Base-by-base conservation (phyloP, 2,329 filamentous ascomycete species). In the Talaromyces pinophilus region DNA sequence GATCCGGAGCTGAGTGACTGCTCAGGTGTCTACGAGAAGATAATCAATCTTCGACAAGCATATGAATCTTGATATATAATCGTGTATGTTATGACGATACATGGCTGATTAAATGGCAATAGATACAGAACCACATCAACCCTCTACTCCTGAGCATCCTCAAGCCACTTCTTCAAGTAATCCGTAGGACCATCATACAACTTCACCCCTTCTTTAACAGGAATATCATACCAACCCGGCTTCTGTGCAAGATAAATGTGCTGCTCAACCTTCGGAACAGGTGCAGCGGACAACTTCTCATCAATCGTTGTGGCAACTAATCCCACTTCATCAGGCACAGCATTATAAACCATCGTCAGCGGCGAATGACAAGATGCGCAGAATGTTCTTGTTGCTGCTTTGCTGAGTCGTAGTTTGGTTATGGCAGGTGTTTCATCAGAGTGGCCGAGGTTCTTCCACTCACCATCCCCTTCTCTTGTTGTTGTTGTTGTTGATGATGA, bases 151-250 rank as follows among this genome's bases (percentile, higher is more conserved):
- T 52, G 5, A 8, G 48, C 48, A 52, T 52, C 48, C 13, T 52
- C 48, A 30, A 59, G 19, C 55, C 55, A 59, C 33, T 17, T 19
- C 55, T 19, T 22, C 33, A 59, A 59, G 3, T 3, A 28, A 13
- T 59, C 55, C 17, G 55, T 42, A 30, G 55, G 55, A 5, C 55
- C 55, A 40, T 59, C 55, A 28, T 22, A 59, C 35, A 52, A 3
- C 48, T 35, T 59, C 28, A 40, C 55, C 19, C n/a, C n/a, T 3
- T 35, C 55, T 13, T 42, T 5, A 22, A 19, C 6, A 30, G 10
- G 5, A 15, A 59, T 17, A 17, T 40, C 33, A 42, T 40, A 42
- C 55, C 55, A 59, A 0, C 38, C 33, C 19, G 55, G 55, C 19
- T 59, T 59, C 35, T 59, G n/a, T 3, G 10, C 19, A 15, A 42